These are phyloP conservation scores for Trichophyton benhamiae DNA, from an alignment of 2,329 filamentous ascomycete species.

Conservation along the genomic window DNA sequence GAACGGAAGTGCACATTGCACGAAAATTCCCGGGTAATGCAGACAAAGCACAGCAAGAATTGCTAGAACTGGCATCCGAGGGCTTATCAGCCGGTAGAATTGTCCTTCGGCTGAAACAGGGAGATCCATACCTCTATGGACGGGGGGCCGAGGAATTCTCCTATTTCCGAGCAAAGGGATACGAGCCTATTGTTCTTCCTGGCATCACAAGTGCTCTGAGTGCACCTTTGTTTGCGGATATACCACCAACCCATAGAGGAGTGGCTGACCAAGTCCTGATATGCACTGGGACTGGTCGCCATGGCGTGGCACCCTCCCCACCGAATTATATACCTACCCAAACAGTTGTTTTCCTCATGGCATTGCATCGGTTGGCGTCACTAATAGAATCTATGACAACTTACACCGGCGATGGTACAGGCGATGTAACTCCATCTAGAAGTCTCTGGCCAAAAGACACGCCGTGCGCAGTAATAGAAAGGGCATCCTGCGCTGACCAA, in stretches of 20 bases:
- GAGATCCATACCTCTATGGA: constrained; percentile 92
- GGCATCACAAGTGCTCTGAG: constrained; percentile 81
- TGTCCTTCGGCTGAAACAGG: constrained; percentile 86
- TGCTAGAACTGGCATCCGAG: constrained; percentile 63
- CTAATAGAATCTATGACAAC: constrained; percentile 58
- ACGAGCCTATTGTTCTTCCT: constrained; percentile 61
- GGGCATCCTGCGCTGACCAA: constrained; percentile 89
- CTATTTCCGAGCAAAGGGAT: constrained; percentile 65
- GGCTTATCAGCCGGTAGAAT: constrained; percentile 58
- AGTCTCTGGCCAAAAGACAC: constrained; percentile 58
- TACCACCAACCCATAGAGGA: constrained; percentile 78
- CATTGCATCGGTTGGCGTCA: constrained; percentile 67
- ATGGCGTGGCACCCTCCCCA: constrained; percentile 69
- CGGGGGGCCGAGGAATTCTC: constrained; percentile 84
- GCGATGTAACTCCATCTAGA: constrained; percentile 14
- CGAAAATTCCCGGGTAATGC: constrained; percentile 97
- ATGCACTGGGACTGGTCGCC: constrained; percentile 92
- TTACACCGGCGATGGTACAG: constrained; percentile 16
- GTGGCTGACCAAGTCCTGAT: constrained; percentile 87
- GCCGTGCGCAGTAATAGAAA: constrained; percentile 83
- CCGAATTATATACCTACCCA: constrained; percentile 64
- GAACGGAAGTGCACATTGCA: constrained; percentile 80
- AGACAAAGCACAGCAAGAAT: constrained; percentile 81
- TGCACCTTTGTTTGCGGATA: constrained; percentile 75
- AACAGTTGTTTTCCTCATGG: constrained; percentile 92